Evolutionary conservation across 2,329 filamentous ascomycete species (phyloP), one percentile per base, ranked within the genome.

Genomic region (Aquanectria penicillioides): DNA sequence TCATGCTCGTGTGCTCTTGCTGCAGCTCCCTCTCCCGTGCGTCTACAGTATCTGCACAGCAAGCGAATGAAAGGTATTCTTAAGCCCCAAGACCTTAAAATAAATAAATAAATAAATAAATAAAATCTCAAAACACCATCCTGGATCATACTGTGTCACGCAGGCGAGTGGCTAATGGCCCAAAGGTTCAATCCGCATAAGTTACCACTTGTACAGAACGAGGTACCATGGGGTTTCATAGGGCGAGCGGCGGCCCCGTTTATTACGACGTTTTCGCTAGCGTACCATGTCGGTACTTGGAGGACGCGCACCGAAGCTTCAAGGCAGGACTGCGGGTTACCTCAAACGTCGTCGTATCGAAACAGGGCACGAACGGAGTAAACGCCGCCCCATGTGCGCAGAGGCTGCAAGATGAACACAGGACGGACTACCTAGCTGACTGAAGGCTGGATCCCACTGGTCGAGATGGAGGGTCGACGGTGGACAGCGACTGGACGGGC

Each of bases 251-350:
- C 31, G 66, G 57, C 57, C 58, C 60, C 54, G 60, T 67, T 67
- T 61, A 58, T 57, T 69, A 66, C 61, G 65, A 61, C 59, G 37
- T 65, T 59, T 56, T 57, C 46, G 59, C 61, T 69, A 66, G 63
- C 41, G 62, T 47, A 54, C 53, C 61, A 68, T 67, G 63, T 49
- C 65, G 51, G 57, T 52, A 56, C 46, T 56, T 60, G 49, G 26
- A 23, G 29, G 26, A 18, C 48, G 11, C 29, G 15, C 37, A 31
- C 38, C 51, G 31, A 37, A 12, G 6, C 17, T 25, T 11, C n/a
- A 31, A 46, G 48, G 40, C 25, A 37, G 40, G 23, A 33, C 40
- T 44, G 22, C 29, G 36, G 31, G 23, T 28, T 37, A 51, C 48
- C 40, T 52, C 20, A n/a, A 29, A 49, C 10, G 20, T 44, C n/a